phyloP scores from a whole-genome alignment of 257 asterid genomes.

The Jacaranda mimosifolia region DNA sequence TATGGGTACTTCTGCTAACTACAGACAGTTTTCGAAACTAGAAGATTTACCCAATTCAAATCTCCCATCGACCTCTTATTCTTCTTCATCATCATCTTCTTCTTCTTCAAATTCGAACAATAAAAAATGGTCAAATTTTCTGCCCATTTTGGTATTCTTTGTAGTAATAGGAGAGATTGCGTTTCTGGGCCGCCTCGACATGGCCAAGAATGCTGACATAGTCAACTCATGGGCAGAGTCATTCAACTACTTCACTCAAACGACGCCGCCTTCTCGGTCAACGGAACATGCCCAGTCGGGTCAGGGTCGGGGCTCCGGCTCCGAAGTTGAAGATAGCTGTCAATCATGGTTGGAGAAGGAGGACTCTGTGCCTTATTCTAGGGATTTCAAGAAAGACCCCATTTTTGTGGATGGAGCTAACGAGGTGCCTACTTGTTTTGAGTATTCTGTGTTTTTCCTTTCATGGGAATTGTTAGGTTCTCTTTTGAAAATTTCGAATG shows the following conservation, averaged over 20 bases:
- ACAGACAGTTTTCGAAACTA: slow-evolving; percentile 26
- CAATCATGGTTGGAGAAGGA: slow-evolving; percentile 67
- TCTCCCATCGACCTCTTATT: slow-evolving; percentile 33
- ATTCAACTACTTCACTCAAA: slow-evolving; percentile 53
- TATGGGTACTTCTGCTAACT: slow-evolving; percentile 31
- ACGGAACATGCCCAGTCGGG: slow-evolving; percentile 20
- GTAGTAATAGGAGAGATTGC: slow-evolving; percentile 64
- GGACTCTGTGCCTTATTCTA: slow-evolving; percentile 52
- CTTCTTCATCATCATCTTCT: background rate
- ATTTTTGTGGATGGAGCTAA: slow-evolving; percentile 51
- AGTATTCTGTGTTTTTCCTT: background rate
- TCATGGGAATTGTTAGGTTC: background rate
- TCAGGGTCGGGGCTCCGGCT: slow-evolving; percentile 20
- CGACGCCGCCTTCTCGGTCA: slow-evolving; percentile 15
- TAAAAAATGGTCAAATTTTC: slow-evolving; percentile 54
- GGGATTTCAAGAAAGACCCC: slow-evolving; percentile 61
- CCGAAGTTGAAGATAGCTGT: slow-evolving; percentile 37
- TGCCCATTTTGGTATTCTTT: slow-evolving; percentile 55
- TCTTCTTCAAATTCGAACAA: slow-evolving; percentile 32
- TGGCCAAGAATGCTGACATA: slow-evolving; percentile 60
- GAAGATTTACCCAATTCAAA: slow-evolving; percentile 22
- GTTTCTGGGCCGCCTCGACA: slow-evolving; percentile 62
- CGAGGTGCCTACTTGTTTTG: slow-evolving; percentile 41
- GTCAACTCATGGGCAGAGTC: slow-evolving; percentile 74
- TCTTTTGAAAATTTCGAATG: background rate